Evolutionary conservation across 768 basidiomycete genomes (phyloP).

Genomic region (Thelephora ganbajun): DNA sequence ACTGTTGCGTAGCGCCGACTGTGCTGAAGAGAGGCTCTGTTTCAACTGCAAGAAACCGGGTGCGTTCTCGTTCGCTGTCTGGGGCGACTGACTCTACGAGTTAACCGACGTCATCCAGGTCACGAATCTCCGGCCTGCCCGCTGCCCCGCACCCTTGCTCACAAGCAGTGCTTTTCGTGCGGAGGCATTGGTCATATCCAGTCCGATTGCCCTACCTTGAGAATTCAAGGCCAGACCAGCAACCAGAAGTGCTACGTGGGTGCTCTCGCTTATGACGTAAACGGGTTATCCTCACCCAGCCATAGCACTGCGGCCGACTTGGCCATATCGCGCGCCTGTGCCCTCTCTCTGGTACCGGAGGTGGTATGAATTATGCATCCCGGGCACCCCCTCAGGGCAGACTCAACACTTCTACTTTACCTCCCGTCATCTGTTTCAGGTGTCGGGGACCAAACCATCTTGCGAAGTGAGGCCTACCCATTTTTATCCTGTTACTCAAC

Average conservation of each 20-base stretch:
- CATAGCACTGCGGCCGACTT: constrained; percentile 64
- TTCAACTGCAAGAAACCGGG: constrained; percentile 52
- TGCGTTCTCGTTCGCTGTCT: neutral
- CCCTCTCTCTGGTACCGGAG: constrained; percentile 33
- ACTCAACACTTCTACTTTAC: constrained; percentile 62
- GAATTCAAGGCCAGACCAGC: constrained; percentile 36
- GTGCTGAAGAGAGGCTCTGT: constrained; percentile 63
- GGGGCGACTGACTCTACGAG: no score
- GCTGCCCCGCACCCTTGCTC: constrained; percentile 64
- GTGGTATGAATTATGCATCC: constrained; percentile 37
- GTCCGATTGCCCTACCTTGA: constrained; percentile 74
- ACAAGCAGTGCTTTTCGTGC: constrained; percentile 89
- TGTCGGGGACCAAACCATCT: constrained; percentile 85
- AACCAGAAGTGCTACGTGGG: constrained; percentile 80
- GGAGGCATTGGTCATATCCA: constrained; percentile 87
- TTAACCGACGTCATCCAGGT: constrained; percentile 56
- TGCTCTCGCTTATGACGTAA: constrained; percentile 1
- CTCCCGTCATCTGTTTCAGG: constrained; percentile 79
- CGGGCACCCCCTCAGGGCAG: constrained; percentile 68
- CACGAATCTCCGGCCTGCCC: constrained; percentile 86
- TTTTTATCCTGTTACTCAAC: neutral
- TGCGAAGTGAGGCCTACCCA: constrained; percentile 40
- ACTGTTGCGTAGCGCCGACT: neutral
- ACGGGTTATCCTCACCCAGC: neutral
- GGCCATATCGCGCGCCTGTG: constrained; percentile 76